Percentiles rank a stretch among this genome's conserved stretches.
Conservation (phyloP, 257 asterid species). For the Solanum piurae region DNA sequence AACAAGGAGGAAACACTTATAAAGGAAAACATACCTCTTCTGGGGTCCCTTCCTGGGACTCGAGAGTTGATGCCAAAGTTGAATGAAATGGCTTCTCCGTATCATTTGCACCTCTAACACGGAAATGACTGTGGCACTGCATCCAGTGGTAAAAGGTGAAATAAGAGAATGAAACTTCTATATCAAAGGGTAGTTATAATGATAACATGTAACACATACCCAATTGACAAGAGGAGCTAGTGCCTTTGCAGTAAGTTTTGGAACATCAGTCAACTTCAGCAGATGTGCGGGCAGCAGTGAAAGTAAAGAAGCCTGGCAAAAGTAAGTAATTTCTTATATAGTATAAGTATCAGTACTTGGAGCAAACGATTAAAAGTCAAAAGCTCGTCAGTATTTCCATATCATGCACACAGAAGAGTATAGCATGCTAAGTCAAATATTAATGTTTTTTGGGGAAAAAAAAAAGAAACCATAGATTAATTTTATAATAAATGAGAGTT, state of each 20-base stretch:
- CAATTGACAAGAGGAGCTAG: constrained; percentile 64
- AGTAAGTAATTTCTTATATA: constrained; percentile 9
- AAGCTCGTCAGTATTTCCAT: neutral
- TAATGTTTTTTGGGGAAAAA: neutral
- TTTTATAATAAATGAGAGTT: neutral
- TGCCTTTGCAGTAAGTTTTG: constrained; percentile 51
- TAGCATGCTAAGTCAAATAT: neutral
- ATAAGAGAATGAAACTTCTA: neutral
- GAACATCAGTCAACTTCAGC: constrained; percentile 49
- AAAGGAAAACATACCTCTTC: constrained; percentile 52
- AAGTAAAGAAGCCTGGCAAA: constrained; percentile 79
- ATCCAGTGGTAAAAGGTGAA: constrained; percentile 11
- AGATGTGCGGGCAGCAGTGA: constrained; percentile 73
- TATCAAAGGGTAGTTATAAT: neutral
- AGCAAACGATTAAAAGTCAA: neutral
- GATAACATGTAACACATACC: constrained; percentile 33
- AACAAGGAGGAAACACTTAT: neutral
- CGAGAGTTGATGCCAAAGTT: constrained; percentile 64
- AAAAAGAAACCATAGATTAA: neutral
- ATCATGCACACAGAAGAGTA: neutral
- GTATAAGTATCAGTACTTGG: neutral
- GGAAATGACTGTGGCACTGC: constrained; percentile 66
- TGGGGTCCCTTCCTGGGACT: constrained; percentile 72
- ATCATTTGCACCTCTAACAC: constrained; percentile 39
- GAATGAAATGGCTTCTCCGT: constrained; percentile 49